Percentiles rank a stretch among this genome's conserved stretches.
Evolutionary conservation across 768 basidiomycete species (phyloP).

Genomic region (Suillus ampliporus): DNA sequence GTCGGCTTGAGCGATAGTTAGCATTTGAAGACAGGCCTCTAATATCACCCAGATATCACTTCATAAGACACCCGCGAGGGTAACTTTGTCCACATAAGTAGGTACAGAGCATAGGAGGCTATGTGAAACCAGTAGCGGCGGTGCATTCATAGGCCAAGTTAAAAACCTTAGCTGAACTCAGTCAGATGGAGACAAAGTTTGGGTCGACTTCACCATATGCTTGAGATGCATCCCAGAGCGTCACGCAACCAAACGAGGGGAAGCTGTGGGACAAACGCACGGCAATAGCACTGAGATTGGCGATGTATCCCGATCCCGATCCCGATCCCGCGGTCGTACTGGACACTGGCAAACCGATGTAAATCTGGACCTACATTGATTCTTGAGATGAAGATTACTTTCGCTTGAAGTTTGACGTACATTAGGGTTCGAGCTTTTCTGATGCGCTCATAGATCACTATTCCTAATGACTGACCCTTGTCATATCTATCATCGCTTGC

Average conservation of each 20-base stretch:
- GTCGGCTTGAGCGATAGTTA: conserved; percentile 53
- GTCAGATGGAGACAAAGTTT: neutral
- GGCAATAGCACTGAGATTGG: conserved; percentile 39
- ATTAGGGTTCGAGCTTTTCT: conserved; percentile 46
- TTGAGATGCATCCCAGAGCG: conserved; percentile 52
- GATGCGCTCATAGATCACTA: conserved; percentile 53
- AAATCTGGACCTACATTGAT: conserved; percentile 44
- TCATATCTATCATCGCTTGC: neutral
- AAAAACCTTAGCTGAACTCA: conserved; percentile 58
- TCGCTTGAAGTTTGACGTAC: conserved; percentile 28
- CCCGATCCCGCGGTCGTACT: conserved; percentile 43
- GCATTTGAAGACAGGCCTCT: conserved; percentile 3
- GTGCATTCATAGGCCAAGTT: conserved; percentile 56
- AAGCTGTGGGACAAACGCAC: conserved; percentile 42
- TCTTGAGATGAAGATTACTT: conserved; percentile 11
- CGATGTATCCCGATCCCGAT: conserved; percentile 44
- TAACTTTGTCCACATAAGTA: conserved; percentile 58
- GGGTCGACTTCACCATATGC: conserved; percentile 33
- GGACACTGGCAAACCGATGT: conserved; percentile 48
- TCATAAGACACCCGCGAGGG: conserved; percentile 57
- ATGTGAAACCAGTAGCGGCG: conserved; percentile 73
- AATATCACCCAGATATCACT: conserved; percentile 69
- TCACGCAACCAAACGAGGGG: conserved; percentile 50
- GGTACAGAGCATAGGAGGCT: conserved; percentile 62
- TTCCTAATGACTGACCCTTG: conserved; percentile 16